These are phyloP conservation scores for Cephaloascus fragrans DNA, from an alignment of 805 yeast species.

Conservation along the genomic window DNA sequence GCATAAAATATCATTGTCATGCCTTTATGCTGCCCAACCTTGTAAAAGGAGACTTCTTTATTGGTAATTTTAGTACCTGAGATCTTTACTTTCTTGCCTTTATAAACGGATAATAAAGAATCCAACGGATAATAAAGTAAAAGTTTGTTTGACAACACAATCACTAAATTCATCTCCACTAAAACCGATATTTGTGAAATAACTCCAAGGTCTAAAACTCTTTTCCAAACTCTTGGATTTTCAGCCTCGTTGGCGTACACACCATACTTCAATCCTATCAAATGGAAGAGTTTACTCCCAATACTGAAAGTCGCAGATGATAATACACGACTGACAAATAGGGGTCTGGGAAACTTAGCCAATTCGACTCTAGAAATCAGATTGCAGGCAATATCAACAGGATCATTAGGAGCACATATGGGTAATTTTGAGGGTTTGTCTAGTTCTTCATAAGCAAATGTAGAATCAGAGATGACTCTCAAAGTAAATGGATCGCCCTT, in stretches of 20 bases:
- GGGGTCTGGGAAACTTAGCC: slow-evolving; percentile 2
- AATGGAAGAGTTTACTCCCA: slow-evolving; percentile 32
- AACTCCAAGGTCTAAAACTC: slow-evolving; percentile 40
- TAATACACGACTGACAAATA: slow-evolving; percentile 24
- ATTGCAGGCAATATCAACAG: slow-evolving; percentile 30
- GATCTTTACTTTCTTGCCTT: slow-evolving; percentile 24
- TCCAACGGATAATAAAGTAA: slow-evolving; percentile 57
- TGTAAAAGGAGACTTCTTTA: slow-evolving; percentile 46
- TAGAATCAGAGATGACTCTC: slow-evolving; percentile 42
- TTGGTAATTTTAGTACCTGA: slow-evolving; percentile 41
- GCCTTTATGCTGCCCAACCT: slow-evolving; percentile 60
- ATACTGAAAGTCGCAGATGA: slow-evolving; percentile 37
- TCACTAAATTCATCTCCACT: slow-evolving; percentile 41
- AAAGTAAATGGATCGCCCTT: slow-evolving; percentile 46
- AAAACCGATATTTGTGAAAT: slow-evolving; percentile 56
- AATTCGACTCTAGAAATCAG: slow-evolving; percentile 5
- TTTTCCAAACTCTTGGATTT: slow-evolving; percentile 42
- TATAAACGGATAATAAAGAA: slow-evolving; percentile 50
- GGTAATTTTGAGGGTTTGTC: slow-evolving; percentile 43
- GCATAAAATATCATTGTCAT: slow-evolving; percentile 47
- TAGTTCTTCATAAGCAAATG: slow-evolving; percentile 55
- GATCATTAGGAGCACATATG: slow-evolving; percentile 41
- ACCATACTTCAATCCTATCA: slow-evolving; percentile 59
- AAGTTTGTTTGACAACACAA: slow-evolving; percentile 48
- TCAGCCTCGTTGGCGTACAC: slow-evolving; percentile 40